Conservation (phyloP, 768 basidiomycete species). For the Boletus vermiculosoides region DNA sequence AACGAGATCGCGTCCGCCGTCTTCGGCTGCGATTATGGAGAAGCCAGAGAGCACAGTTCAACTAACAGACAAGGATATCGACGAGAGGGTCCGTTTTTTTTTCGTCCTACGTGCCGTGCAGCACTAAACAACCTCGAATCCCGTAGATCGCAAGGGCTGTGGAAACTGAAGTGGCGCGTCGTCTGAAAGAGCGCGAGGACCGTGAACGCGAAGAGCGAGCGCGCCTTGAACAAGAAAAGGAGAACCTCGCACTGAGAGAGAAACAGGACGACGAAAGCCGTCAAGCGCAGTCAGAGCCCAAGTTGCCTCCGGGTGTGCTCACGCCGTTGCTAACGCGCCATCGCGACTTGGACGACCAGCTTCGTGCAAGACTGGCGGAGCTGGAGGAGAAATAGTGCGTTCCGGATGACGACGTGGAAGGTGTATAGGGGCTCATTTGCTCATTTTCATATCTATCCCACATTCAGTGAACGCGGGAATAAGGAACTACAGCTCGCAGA, state of each 20-base stretch:
- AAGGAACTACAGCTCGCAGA: constrained; percentile 61
- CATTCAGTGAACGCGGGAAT: constrained; percentile 54
- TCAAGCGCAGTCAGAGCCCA: constrained; percentile 11
- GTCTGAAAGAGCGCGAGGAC: constrained; percentile 49
- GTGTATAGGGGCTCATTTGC: constrained; percentile 14
- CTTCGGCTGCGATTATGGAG: constrained; percentile 12
- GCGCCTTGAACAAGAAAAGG: constrained; percentile 26
- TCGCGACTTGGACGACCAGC: constrained; percentile 66
- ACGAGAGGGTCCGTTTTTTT: constrained; percentile 52
- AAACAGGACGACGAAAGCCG: constrained; percentile 13
- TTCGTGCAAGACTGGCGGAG: constrained; percentile 61
- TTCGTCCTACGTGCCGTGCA: background rate
- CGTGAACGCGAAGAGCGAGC: constrained; percentile 34
- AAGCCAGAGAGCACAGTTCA: constrained; percentile 17
- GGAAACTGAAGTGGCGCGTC: constrained; percentile 68
- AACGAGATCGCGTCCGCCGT: constrained; percentile 20
- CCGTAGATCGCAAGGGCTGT: constrained; percentile 69
- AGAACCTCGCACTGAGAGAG: constrained; percentile 21
- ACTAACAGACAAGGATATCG: constrained; percentile 69
- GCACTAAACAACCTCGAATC: background rate
- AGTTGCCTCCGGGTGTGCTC: constrained; percentile 42
- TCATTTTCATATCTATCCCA: background rate
- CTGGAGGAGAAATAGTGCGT: constrained; percentile 74
- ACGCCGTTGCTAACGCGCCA: constrained; percentile 64
- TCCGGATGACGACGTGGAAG: background rate